Percentiles rank a stretch among this genome's conserved stretches.
These are phyloP conservation scores for Alternaria brassicicola DNA, from an alignment of 2,329 filamentous ascomycete species.

Conservation along the genomic window DNA sequence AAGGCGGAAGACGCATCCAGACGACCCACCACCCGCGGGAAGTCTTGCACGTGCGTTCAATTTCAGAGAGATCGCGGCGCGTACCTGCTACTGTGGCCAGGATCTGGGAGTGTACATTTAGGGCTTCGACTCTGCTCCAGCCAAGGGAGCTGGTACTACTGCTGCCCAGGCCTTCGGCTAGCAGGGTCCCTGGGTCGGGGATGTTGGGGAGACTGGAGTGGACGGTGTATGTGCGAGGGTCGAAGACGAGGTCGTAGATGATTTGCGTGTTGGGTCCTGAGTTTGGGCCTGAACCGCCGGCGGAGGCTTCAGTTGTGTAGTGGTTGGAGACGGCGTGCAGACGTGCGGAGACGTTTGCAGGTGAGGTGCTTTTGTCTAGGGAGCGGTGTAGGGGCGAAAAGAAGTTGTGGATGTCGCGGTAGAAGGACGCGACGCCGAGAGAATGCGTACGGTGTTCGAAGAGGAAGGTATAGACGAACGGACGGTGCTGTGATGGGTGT, in stretches of 20 bases:
- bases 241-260: slow-evolving; percentile 67
- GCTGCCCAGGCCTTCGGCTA: slow-evolving; percentile 47
- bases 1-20: slow-evolving; percentile 62
- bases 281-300: slow-evolving; percentile 35
- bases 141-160: neutral
- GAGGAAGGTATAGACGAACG: slow-evolving; percentile 79
- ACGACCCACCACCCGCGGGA: slow-evolving; percentile 71
- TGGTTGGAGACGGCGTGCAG: slow-evolving; percentile 48
- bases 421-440: slow-evolving; percentile 53
- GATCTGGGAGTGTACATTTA: slow-evolving; percentile 67
- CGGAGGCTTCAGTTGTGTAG: slow-evolving; percentile 45
- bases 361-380: slow-evolving; percentile 52
- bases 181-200: slow-evolving; percentile 57
- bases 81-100: slow-evolving; percentile 63
- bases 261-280: slow-evolving; percentile 47
- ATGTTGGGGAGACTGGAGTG: slow-evolving; percentile 70
- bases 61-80: slow-evolving; percentile 51
- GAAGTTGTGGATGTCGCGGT: slow-evolving; percentile 59
- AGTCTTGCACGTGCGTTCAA: slow-evolving; percentile 68
- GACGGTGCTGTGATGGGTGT: slow-evolving; percentile 55
- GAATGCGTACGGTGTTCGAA: slow-evolving; percentile 68
- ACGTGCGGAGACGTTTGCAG: slow-evolving; percentile 50
- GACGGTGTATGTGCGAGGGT: slow-evolving; percentile 63
- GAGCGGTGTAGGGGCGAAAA: slow-evolving; percentile 56
- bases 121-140: slow-evolving; percentile 64